Percentiles rank a stretch among this genome's conserved stretches.
Evolutionary conservation across 2,329 filamentous ascomycete species (phyloP).

Genomic region (Cryphonectria nitschkei): DNA sequence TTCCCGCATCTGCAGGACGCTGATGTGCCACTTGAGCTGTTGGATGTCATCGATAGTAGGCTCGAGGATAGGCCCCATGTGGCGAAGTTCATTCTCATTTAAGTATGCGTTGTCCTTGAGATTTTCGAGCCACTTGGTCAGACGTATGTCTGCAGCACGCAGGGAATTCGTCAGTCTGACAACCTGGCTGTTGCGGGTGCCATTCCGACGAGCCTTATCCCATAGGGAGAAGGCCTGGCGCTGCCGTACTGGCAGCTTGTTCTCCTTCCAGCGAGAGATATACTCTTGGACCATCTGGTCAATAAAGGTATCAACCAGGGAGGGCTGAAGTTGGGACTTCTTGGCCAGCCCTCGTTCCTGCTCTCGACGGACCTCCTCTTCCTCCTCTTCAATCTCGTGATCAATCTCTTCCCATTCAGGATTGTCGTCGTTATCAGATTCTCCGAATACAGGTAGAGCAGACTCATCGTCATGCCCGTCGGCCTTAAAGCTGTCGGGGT

Average conservation of each 20-base stretch:
- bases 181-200: slow-evolving; percentile 48
- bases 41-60: slow-evolving; percentile 60
- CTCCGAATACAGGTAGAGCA: slow-evolving; percentile 55
- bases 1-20: slow-evolving; percentile 46
- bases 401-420: slow-evolving; percentile 39
- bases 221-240: slow-evolving; percentile 65
- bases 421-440: slow-evolving; percentile 53
- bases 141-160: slow-evolving; percentile 50
- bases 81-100: slow-evolving; percentile 54
- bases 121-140: slow-evolving; percentile 58
- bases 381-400: slow-evolving; percentile 64
- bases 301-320: slow-evolving; percentile 57
- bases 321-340: slow-evolving; percentile 40
- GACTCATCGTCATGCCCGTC: slow-evolving; percentile 39
- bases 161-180: slow-evolving; percentile 47
- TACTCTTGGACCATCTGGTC: slow-evolving; percentile 56
- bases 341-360: slow-evolving; percentile 28
- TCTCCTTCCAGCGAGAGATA: slow-evolving; percentile 59
- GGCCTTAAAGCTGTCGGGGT: not conserved
- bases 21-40: slow-evolving; percentile 54
- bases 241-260: slow-evolving; percentile 59
- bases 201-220: slow-evolving; percentile 54
- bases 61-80: slow-evolving; percentile 47
- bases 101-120: slow-evolving; percentile 59
- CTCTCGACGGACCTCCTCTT: slow-evolving; percentile 39